Evolutionary conservation across 83 land plant species (phyloP).

Genomic region (Picea abies): DNA sequence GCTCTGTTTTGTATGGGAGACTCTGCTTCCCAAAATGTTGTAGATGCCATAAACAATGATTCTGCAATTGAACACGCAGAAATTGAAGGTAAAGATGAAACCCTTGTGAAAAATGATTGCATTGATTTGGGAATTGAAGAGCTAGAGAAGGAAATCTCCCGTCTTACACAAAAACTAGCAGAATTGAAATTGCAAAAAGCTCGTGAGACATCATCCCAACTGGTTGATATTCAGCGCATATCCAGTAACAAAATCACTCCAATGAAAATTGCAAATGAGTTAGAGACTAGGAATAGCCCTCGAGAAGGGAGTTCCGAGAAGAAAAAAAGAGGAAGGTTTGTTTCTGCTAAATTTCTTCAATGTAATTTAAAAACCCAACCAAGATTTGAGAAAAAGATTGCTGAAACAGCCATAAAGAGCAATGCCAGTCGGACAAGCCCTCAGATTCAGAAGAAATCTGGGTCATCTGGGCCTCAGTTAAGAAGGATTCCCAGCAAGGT

Average conservation of each 20-base stretch:
- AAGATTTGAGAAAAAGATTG: neutral
- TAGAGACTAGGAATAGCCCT: neutral
- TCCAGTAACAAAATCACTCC: neutral
- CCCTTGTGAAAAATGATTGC: neutral
- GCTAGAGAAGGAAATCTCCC: neutral
- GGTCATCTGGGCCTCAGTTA: conserved; percentile 5
- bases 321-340: neutral
- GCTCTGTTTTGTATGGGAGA: neutral
- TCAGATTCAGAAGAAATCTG: neutral
- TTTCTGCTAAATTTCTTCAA: neutral
- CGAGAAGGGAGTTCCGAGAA: neutral
- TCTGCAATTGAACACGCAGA: neutral
- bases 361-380: neutral
- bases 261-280: neutral
- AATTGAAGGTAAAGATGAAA: neutral
- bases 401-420: neutral
- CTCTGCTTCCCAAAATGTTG: neutral
- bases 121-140: conserved; percentile 2
- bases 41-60: neutral
- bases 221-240: neutral
- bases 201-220: conserved; percentile 1
- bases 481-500: neutral
- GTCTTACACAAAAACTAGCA: neutral
- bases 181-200: conserved; percentile 7
- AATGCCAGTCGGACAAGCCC: neutral